Conservation (phyloP, 1,284 basidiomycete genomes). For the Apiotrichum porosum region DNA sequence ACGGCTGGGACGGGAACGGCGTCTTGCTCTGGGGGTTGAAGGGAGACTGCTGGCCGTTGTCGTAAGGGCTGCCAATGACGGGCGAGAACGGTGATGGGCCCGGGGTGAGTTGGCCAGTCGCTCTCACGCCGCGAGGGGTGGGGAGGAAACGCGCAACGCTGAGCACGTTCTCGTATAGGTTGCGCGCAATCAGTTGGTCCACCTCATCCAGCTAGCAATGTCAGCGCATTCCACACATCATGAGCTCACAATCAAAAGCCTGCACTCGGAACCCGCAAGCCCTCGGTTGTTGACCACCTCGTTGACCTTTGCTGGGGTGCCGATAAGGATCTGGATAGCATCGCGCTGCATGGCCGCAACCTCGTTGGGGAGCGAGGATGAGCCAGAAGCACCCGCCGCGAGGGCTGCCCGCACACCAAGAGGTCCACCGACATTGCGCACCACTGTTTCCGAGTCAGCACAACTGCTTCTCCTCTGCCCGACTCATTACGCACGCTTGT, state of each 20-base stretch:
- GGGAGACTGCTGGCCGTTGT: slow-evolving; percentile 50
- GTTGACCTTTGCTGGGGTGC: slow-evolving; percentile 92
- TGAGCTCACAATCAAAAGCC: slow-evolving; percentile 65
- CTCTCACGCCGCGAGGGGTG: slow-evolving; percentile 55
- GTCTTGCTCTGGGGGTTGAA: slow-evolving; percentile 53
- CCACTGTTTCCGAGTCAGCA: slow-evolving; percentile 55
- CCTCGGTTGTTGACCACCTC: slow-evolving; percentile 76
- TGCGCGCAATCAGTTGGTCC: slow-evolving; percentile 90
- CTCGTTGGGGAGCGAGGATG: slow-evolving; percentile 66
- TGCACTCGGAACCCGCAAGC: slow-evolving; percentile 72
- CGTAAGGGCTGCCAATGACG: slow-evolving; percentile 44
- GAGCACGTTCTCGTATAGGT: slow-evolving; percentile 90
- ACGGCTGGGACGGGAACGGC: slow-evolving; percentile 49
- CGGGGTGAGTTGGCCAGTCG: slow-evolving; percentile 25
- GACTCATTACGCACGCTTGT: slow-evolving; percentile 62
- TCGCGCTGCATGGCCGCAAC: slow-evolving; percentile 79
- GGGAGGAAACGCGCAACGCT: slow-evolving; percentile 86
- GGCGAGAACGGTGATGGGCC: slow-evolving; percentile 36
- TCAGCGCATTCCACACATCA: neutral
- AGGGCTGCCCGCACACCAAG: slow-evolving; percentile 84
- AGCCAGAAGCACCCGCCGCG: slow-evolving; percentile 68
- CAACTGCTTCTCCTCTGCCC: neutral
- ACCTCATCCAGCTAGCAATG: slow-evolving; percentile 75
- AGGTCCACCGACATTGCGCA: slow-evolving; percentile 84
- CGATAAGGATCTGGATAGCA: slow-evolving; percentile 89